Evolutionary conservation across 2,329 filamentous ascomycete genomes (phyloP), one percentile per base, ranked within the genome.

Genomic region (Ophiostoma ulmi): DNA sequence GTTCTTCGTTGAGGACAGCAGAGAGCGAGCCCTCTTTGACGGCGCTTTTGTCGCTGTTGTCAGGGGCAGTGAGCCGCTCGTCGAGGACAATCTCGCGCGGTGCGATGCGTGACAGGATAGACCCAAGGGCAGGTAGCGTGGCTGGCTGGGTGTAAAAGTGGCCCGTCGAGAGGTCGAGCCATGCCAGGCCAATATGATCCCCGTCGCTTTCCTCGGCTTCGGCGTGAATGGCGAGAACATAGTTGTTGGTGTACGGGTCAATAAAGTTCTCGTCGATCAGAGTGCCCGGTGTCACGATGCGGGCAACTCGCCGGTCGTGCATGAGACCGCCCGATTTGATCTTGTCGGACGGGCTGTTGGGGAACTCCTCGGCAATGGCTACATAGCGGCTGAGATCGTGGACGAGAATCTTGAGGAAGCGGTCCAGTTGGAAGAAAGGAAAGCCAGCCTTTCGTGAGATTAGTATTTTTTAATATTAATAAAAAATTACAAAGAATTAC

Each of bases 241-340:
- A 99, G 78, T 97, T 98, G 80, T 95, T 97, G 76, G 92, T 89
- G 77, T 91, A 94, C 1, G 93, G 92, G 78, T 98, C 92, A 84
- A 99, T 93, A 79, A 98, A 99, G 76, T 93, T 94, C 80, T 99
- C 95, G 79, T 99, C 95, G 74, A 99, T 97, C 70, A 99, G 83
- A 1, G 95, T 99, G 26, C 95, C 95, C 0, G 95, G 93, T 0
- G 95, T 98, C 77, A 99, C 88, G 75, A 99, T 90, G 71, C 95
- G 89, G 22, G 92, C 87, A 17, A 99, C 93, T 75, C 85, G 89
- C 36, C 95, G 90, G 78, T 96, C 91, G 78, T 95, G 96, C 83
- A 94, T 84, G 73, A 94, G 81, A 3, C 92, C 93, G 17, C 92
- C 92, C 26, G 88, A 86, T 77, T 90, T 94, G 74, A 90, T 82